Percentiles rank a stretch among this genome's conserved stretches.
Evolutionary conservation across 129 eudicot genomes (phyloP).

Genomic region (Erigeron canadensis): DNA sequence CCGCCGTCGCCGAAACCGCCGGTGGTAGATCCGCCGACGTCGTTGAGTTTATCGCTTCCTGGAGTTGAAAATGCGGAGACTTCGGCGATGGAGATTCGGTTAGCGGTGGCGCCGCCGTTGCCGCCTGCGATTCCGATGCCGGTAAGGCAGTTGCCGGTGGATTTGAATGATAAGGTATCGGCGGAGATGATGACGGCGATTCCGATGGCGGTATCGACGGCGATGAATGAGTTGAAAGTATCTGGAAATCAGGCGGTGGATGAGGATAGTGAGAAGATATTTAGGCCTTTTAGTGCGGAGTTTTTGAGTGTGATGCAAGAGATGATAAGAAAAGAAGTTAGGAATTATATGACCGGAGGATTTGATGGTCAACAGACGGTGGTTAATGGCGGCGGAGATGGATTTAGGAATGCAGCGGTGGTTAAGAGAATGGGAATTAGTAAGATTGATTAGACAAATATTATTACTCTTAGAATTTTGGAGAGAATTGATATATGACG

Average conservation of each 20-base stretch:
- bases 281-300: slow-evolving; percentile 53
- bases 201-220: slow-evolving; percentile 41
- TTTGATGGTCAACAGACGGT: slow-evolving; percentile 45
- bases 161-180: slow-evolving; percentile 1
- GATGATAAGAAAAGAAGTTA: slow-evolving; percentile 82
- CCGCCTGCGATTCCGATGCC: slow-evolving; percentile 22
- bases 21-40: slow-evolving; percentile 51
- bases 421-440: slow-evolving; percentile 78
- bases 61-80: slow-evolving; percentile 47
- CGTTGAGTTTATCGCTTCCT: slow-evolving; percentile 62
- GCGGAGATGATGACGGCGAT: slow-evolving; percentile 29
- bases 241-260: slow-evolving; percentile 24
- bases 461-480: too few relatives aligned
- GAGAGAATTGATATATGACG: too few relatives aligned
- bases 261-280: slow-evolving; percentile 39
- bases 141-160: slow-evolving; percentile 29
- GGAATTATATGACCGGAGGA: slow-evolving; percentile 61
- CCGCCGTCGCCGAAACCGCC: slow-evolving; percentile 26
- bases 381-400: slow-evolving; percentile 39
- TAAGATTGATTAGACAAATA: slow-evolving; percentile 50
- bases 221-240: slow-evolving; percentile 34
- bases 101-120: slow-evolving; percentile 12
- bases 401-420: slow-evolving; percentile 56
- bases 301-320: slow-evolving; percentile 84
- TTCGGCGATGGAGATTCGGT: slow-evolving; percentile 9